phyloP scores from a whole-genome alignment of 768 basidiomycete genomes.

The Mycena epipterygia region DNA sequence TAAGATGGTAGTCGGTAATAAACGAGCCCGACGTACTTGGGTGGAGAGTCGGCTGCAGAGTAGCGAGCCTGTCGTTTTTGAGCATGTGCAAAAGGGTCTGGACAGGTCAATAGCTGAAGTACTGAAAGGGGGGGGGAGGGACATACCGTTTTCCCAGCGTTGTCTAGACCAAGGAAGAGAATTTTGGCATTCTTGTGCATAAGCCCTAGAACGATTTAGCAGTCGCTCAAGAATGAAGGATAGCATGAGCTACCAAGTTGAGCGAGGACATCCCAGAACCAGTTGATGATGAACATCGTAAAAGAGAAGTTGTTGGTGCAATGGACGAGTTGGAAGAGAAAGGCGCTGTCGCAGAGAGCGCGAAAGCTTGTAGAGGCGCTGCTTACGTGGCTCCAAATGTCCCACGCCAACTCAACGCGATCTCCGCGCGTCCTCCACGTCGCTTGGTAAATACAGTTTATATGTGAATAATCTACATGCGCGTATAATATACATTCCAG shows the following conservation, averaged over 20 bases:
- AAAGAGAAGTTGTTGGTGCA: slow-evolving; percentile 28
- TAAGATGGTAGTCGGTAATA: slow-evolving; percentile 10
- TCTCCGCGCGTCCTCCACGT: slow-evolving; percentile 7
- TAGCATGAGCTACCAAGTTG: slow-evolving; percentile 81
- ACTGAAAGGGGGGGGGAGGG: background rate
- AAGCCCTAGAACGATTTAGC: slow-evolving; percentile 67
- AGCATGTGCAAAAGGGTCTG: slow-evolving; percentile 85
- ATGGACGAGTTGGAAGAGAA: slow-evolving; percentile 18
- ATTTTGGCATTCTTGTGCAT: slow-evolving; percentile 99
- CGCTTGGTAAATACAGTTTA: background rate
- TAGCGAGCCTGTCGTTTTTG: slow-evolving; percentile 98
- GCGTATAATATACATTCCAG: background rate
- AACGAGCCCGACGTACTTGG: slow-evolving; percentile 75
- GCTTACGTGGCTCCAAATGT: slow-evolving; percentile 24
- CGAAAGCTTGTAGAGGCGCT: background rate
- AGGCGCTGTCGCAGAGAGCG: background rate
- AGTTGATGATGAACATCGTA: slow-evolving; percentile 88
- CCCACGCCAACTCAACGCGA: background rate
- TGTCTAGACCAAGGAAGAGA: slow-evolving; percentile 98
- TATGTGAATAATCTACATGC: slow-evolving; percentile 29
- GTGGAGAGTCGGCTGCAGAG: slow-evolving; percentile 97
- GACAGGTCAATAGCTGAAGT: background rate
- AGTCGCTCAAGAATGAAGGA: background rate
- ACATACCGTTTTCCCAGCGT: slow-evolving; percentile 97
- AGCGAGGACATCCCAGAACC: slow-evolving; percentile 97